phyloP scores from a whole-genome alignment of 2,329 filamentous ascomycete species.

The Podosphaera xanthii region DNA sequence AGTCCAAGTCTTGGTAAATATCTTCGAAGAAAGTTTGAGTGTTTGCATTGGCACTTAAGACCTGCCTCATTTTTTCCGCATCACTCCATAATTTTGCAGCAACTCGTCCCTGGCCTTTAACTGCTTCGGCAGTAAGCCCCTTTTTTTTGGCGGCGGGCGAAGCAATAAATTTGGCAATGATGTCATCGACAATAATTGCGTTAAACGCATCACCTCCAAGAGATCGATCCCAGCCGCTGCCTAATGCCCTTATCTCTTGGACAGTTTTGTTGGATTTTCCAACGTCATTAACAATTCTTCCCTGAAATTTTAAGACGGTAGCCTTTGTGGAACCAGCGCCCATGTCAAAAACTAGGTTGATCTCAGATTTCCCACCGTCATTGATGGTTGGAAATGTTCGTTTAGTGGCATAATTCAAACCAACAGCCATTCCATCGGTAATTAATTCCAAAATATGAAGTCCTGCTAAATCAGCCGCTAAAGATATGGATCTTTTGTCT shows the following conservation, averaged over 20 bases:
- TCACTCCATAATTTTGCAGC: conserved; percentile 86
- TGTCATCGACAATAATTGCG: conserved; percentile 68
- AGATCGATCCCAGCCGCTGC: conserved; percentile 68
- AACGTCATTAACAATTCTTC: conserved; percentile 69
- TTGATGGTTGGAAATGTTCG: conserved; percentile 70
- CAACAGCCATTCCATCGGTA: conserved; percentile 78
- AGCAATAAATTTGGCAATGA: conserved; percentile 57
- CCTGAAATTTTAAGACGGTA: conserved; percentile 74
- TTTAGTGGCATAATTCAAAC: conserved; percentile 81
- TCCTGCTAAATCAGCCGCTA: conserved; percentile 71
- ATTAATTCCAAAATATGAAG: conserved; percentile 67
- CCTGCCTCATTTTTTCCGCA: conserved; percentile 63
- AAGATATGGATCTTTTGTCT: conserved; percentile 66
- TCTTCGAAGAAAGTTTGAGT: conserved; percentile 65
- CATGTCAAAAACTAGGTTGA: conserved; percentile 93
- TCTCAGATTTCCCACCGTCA: conserved; percentile 67
- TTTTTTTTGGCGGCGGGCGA: conserved; percentile 43
- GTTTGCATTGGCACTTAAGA: conserved; percentile 81
- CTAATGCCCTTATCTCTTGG: conserved; percentile 79
- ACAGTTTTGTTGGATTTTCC: conserved; percentile 91
- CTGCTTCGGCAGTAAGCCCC: conserved; percentile 34
- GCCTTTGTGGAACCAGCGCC: conserved; percentile 86
- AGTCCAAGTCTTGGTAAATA: conserved; percentile 76
- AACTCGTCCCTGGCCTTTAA: conserved; percentile 58
- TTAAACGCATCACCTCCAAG: conserved; percentile 83